These are phyloP conservation scores for Dioscorea zingiberensis DNA, from an alignment of 106 monocot genomes.

Conservation along the genomic window DNA sequence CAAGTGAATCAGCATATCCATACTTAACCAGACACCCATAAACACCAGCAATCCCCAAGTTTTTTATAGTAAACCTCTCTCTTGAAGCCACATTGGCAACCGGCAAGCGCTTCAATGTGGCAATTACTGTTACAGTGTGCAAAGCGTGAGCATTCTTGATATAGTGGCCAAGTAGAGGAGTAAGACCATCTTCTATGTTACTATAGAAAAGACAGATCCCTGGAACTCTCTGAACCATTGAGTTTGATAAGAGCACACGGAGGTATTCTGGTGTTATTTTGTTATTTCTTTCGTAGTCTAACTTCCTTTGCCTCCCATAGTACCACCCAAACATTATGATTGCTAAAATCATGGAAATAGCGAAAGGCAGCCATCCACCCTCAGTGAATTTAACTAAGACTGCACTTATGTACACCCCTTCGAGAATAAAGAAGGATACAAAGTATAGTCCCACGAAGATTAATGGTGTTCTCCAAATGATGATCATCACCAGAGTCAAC, in stretches of 20 bases:
- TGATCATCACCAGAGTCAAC: slow-evolving; percentile 68
- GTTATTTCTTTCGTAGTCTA: slow-evolving; percentile 52
- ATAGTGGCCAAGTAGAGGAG: slow-evolving; percentile 63
- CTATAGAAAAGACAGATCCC: slow-evolving; percentile 77
- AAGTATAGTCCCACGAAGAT: slow-evolving; percentile 36
- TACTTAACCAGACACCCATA: slow-evolving; percentile 57
- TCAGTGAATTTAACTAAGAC: slow-evolving; percentile 51
- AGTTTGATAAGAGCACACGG: slow-evolving; percentile 18
- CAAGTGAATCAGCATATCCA: slow-evolving; percentile 52
- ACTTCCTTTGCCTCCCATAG: slow-evolving; percentile 55
- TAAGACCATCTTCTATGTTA: slow-evolving; percentile 53
- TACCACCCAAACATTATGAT: slow-evolving; percentile 73
- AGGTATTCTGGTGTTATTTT: slow-evolving; percentile 38
- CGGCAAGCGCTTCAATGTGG: slow-evolving; percentile 39
- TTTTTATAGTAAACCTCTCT: slow-evolving; percentile 33
- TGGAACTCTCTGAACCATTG: slow-evolving; percentile 39
- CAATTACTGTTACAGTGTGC: slow-evolving; percentile 51
- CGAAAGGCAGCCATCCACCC: slow-evolving; percentile 82
- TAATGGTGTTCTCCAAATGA: slow-evolving; percentile 53
- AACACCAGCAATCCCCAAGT: slow-evolving; percentile 37
- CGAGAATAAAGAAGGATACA: slow-evolving; percentile 39
- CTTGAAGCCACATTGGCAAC: slow-evolving; percentile 43
- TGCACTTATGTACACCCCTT: slow-evolving; percentile 57
- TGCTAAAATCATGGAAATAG: slow-evolving; percentile 53
- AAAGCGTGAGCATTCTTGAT: slow-evolving; percentile 42